Evolutionary conservation across 345 rosid genomes (phyloP).

Genomic region (Schrenkiella parvula): DNA sequence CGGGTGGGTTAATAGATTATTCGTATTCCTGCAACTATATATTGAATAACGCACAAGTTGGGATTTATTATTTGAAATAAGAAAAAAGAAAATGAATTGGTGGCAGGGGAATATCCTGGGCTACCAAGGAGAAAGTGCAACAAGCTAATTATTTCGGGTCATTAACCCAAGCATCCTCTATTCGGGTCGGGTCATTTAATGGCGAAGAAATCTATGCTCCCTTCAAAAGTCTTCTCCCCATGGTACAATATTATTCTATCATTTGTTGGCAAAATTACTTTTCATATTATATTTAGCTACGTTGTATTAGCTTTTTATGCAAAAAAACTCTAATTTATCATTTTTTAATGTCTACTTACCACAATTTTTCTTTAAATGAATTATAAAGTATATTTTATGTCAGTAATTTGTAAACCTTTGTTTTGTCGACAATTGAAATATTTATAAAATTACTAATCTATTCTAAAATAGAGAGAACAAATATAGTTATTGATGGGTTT

Average conservation of each 20-base stretch:
- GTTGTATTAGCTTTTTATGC: not conserved
- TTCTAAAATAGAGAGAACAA: not conserved
- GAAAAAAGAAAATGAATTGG: not conserved
- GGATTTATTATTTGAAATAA: not conserved
- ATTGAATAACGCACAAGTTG: slow-evolving; percentile 20
- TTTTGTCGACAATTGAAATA: not conserved
- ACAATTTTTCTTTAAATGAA: too few relatives aligned
- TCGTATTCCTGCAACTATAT: slow-evolving; percentile 24
- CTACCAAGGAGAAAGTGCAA: slow-evolving; percentile 95
- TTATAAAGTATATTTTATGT: too few relatives aligned
- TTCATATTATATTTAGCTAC: not conserved
- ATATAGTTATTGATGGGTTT: not conserved
- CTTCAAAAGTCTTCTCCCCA: slow-evolving; percentile 92
- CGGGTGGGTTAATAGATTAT: not conserved
- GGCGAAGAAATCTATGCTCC: slow-evolving; percentile 99
- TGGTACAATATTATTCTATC: slow-evolving; percentile 49
- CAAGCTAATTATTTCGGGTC: slow-evolving; percentile 98
- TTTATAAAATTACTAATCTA: not conserved
- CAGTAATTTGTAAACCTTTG: too few relatives aligned
- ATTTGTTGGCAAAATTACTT: not conserved
- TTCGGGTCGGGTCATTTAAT: slow-evolving; percentile 91
- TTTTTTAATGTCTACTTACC: not conserved
- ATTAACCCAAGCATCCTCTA: slow-evolving; percentile 84
- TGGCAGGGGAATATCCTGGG: slow-evolving; percentile 95
- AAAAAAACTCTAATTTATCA: not conserved